Evolutionary conservation across 371 early-diverging fungal species (phyloP), one percentile per base, ranked within the genome.

Genomic region (Mucor piriformis): DNA sequence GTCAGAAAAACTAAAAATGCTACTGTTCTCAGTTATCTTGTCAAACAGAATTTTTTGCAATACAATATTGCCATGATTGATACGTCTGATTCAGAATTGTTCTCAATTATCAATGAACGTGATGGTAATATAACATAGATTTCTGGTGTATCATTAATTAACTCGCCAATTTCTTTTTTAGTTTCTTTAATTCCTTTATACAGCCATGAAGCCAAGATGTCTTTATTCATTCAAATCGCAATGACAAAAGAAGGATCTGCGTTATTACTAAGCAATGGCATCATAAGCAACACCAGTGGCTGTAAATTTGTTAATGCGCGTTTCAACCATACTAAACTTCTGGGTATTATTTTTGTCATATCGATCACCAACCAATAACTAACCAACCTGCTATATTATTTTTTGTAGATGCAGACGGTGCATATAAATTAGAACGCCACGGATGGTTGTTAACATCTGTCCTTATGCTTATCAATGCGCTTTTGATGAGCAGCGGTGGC

Each of bases 191-290:
- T 83, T 38, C 69, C 79, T 48, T 72, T 85, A 8, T 84, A 84
- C 61, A 79, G 91, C 47, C 91, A 87, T 67, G 90, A 92, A 61
- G 70, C 88, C 12, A 90, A 89, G 71, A 79, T 94, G 83, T 71
- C 84, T 1, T 72, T 95, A 40, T 83, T 95, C 59, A 67, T 91
- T 52, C 84, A 90, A n/a, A 67, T 95, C 35, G 82, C 92, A 1
- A 81, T 85, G 63, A 76, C 76, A 18, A 64, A 70, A n/a, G 88
- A 87, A 16, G 93, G 94, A 10, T 85, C 92, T 0, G 82, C 83
- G 40, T 77, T 83, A 63, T 73, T 95, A 20, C 46, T 93, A 16
- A 90, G 90, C 32, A 76, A 76, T 61, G 90, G 90, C 8, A 65
- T 92, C 13, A 54, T 94, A 15, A 92, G 91, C 21, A 77, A 72